Base-by-base conservation (phyloP, 306 rosid genomes). In the Purshia tridentata region DNA sequence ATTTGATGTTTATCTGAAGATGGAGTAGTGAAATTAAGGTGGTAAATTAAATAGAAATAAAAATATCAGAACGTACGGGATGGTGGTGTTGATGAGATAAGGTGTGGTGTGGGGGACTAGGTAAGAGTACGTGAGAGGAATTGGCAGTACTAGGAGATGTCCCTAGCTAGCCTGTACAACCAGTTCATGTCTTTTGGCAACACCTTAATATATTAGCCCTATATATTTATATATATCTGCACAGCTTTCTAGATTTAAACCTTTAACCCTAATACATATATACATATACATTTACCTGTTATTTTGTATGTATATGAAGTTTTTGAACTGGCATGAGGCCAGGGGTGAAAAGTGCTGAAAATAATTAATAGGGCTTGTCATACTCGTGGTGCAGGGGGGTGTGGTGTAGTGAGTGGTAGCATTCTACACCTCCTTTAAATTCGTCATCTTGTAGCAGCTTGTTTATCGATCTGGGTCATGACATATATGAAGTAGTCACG, bases 391-490 rank as follows among this genome's bases (percentile, higher is more conserved):
- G 35, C 1, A 29, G 35, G 72, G 73, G 18, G 62, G n/a, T n/a
- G n/a, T 18, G 65, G 45, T 67, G 67, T 67, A 72, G 82, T 48
- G 88, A 86, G 88, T 85, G 70, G 85, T 88, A 82, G 81, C 80
- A 66, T 62, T 88, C 82, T 47, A 76, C 70, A 70, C 77, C 78
- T 80, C 82, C 85, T 77, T 76, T 77, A 49, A 51, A 9, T 65
- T 82, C 88, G 94, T 92, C 92, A 73, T 84, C 80, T 74, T 11
- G 57, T 29, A 60, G 29, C 62, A 42, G 47, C 51, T 29, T 69
- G 53, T 76, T 80, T 54, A 20, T 35, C 77, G 83, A 78, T 84
- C 71, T 71, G 73, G 57, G 50, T 23, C 47, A 10, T 44, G 69
- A 72, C 75, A 81, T 72, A 55, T 54, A 9, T 22, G 8, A 5